A percentile compares a stretch with the other conserved stretches of the same genome.
These are phyloP conservation scores for Botrytis galanthina DNA, from an alignment of 2,329 filamentous ascomycete species.

Conservation along the genomic window DNA sequence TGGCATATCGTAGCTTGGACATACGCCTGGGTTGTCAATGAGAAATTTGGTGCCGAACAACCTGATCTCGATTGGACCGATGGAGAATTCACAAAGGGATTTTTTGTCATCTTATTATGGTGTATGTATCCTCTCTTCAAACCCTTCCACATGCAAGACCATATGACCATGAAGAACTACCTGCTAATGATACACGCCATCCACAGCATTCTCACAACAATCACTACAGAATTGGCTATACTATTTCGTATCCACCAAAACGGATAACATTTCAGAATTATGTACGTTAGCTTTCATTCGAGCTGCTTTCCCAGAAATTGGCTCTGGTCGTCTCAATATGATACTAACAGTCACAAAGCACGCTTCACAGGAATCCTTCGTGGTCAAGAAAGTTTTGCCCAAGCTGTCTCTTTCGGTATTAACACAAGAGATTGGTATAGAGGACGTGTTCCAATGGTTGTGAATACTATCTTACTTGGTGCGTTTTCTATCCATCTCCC, in stretches of 20 bases:
- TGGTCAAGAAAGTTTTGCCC: slow-evolving; percentile 46
- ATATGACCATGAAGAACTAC: not conserved
- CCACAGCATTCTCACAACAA: not conserved
- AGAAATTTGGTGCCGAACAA: slow-evolving; percentile 52
- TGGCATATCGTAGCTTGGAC: slow-evolving; percentile 51
- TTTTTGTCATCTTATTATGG: slow-evolving; percentile 64
- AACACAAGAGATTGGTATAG: slow-evolving; percentile 46
- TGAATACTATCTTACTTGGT: slow-evolving; percentile 35
- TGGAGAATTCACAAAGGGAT: slow-evolving; percentile 60
- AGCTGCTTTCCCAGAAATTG: not conserved
- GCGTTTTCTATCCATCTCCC: not conserved
- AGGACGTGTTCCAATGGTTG: slow-evolving; percentile 43
- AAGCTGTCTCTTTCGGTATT: slow-evolving; percentile 45
- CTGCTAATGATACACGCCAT: not conserved
- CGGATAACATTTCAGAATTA: slow-evolving; percentile 22
- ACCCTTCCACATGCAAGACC: not conserved
- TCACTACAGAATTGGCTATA: slow-evolving; percentile 4
- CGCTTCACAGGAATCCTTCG: slow-evolving; percentile 45
- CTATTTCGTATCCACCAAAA: slow-evolving; percentile 3
- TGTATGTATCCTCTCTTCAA: slow-evolving; percentile 26
- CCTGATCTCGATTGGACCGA: slow-evolving; percentile 64
- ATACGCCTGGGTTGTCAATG: slow-evolving; percentile 53
- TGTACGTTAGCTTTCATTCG: not conserved
- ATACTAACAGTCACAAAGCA: not conserved
- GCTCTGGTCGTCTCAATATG: too few species aligned